A percentile compares a stretch with the other conserved stretches of the same genome.
phyloP scores from a whole-genome alignment of 2,329 filamentous ascomycete genomes.

The Fusarium sterilihyphosum region DNA sequence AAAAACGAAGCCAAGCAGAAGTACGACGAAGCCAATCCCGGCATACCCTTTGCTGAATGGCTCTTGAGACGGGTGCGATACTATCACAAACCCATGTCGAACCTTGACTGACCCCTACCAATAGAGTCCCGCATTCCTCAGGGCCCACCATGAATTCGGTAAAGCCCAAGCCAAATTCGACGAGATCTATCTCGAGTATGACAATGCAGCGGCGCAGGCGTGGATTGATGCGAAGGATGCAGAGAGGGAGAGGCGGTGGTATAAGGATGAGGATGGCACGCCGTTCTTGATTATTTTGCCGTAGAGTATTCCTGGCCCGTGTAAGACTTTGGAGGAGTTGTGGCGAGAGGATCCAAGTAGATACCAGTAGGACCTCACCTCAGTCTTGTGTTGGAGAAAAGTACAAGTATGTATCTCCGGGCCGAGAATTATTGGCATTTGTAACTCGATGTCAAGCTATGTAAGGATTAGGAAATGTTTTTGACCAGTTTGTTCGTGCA shows the following conservation, averaged over 20 bases:
- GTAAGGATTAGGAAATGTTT: not conserved
- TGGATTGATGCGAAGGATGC: not conserved
- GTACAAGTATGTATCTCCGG: not conserved
- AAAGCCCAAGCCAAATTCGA: not conserved
- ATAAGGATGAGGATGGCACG: not conserved
- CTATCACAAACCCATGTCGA: not conserved
- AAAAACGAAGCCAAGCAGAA: not conserved
- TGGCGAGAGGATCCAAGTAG: not conserved
- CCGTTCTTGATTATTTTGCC: not conserved
- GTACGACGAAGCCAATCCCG: not conserved
- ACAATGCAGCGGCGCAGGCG: not conserved
- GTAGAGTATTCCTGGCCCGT: not conserved
- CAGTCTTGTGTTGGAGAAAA: not conserved
- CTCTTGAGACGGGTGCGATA: not conserved
- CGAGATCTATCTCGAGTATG: not conserved
- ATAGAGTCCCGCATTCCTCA: not conserved
- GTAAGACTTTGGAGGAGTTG: not conserved
- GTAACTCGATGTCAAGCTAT: fast-evolving
- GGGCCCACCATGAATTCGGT: not conserved
- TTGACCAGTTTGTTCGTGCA: not conserved
- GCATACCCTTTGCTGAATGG: not conserved
- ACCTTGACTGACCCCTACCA: not conserved
- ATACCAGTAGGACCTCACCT: not conserved
- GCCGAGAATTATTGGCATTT: not conserved
- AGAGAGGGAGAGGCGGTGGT: not conserved